Evolutionary conservation across 1,284 basidiomycete species (phyloP).

Genomic region (Trichosporon sp.): DNA sequence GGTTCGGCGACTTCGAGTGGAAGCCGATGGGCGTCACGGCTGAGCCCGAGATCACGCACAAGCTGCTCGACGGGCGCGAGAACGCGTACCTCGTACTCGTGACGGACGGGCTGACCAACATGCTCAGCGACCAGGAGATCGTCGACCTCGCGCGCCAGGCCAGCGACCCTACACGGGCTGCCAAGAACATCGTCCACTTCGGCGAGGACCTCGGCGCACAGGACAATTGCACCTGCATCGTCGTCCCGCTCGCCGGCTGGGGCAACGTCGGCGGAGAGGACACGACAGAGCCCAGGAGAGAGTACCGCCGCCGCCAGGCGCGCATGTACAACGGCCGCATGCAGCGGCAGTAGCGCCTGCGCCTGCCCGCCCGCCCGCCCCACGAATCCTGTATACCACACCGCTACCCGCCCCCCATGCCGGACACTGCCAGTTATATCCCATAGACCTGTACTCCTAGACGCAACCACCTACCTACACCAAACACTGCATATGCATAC

Average conservation of each 20-base stretch:
- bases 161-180: slow-evolving; percentile 70
- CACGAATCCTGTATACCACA: not conserved
- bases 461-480: not conserved
- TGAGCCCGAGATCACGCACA: slow-evolving; percentile 85
- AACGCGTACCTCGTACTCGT: slow-evolving; percentile 76
- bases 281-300: slow-evolving; percentile 69
- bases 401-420: too few relatives aligned
- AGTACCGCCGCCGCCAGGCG: slow-evolving; percentile 70
- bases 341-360: slow-evolving; percentile 44
- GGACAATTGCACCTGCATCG: slow-evolving; percentile 87
- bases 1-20: slow-evolving; percentile 84
- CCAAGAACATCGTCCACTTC: slow-evolving; percentile 75
- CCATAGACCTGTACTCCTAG: slow-evolving; percentile 3
- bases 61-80: slow-evolving; percentile 66
- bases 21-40: slow-evolving; percentile 89
- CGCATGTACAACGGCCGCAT: slow-evolving; percentile 49
- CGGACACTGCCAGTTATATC: not conserved
- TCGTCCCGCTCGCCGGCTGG: slow-evolving; percentile 93
- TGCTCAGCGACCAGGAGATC: slow-evolving; percentile 89
- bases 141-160: slow-evolving; percentile 78
- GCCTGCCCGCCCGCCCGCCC: not conserved
- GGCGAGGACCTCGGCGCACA: slow-evolving; percentile 85
- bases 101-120: slow-evolving; percentile 86
- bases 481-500: not conserved
- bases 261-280: slow-evolving; percentile 68